Evolutionary conservation across 768 basidiomycete genomes (phyloP), one percentile per base, ranked within the genome.

Genomic region (Boletus sp.): DNA sequence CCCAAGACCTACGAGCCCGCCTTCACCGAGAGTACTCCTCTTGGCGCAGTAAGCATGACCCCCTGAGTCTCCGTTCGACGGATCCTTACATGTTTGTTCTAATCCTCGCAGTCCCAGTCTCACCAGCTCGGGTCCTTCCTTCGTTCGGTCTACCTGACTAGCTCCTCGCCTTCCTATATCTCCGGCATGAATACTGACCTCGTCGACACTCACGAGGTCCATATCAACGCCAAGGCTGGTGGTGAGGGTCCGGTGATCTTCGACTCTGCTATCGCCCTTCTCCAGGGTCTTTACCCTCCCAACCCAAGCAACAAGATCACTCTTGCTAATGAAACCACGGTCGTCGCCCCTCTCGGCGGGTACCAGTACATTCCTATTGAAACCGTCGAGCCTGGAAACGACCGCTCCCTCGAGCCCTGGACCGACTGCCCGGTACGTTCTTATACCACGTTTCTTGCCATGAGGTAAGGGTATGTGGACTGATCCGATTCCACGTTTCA

Each of bases 281-380:
- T 92, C 39, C 93, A 94, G 72, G 90, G 91, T 40, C 77, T 93
- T 46, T 92, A 85, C 79, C 91, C 91, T 23, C 90, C 91, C n/a
- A 87, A 80, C 66, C 72, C 76, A 10, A 76, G 80, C 35, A 88
- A 89, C 73, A 84, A 80, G 65, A 87, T 88, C 60, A 77, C 76
- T 7, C 83, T 95, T 15, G 92, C 92, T 3, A 90, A 95, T 58
- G 88, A 84, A 52, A 83, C 83, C 14, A 81, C 76, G 25, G 75
- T 94, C 59, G 70, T 81, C 21, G 83, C 88, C 2, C 91, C 93
- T 25, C 79, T 93, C 9, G 81, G 82, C 15, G 89, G 90, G 3
- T 94, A 93, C 70, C 90, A 93, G 71, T 94, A 93, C 60, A 81
- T 94, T 45, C 88, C 91, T 1, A 88, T 91, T 30, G 87, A 92